Percentiles rank a stretch among this genome's conserved stretches.
phyloP scores from a whole-genome alignment of 352 stramenopile species.

The Globisporangium nunn region DNA sequence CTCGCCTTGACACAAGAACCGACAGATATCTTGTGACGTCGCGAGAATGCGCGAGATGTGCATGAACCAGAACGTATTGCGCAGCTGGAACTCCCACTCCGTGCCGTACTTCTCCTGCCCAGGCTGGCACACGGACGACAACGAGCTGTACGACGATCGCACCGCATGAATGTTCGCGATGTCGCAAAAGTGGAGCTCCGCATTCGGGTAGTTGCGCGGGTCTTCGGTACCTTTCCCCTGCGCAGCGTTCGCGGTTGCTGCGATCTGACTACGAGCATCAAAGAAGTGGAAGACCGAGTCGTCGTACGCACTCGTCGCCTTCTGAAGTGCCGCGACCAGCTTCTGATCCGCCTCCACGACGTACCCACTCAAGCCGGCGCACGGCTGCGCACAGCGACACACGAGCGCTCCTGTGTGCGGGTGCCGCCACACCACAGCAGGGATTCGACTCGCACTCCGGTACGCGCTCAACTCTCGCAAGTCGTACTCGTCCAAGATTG shows the following conservation, averaged over 20 bases:
- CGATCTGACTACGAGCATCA: conserved; percentile 79
- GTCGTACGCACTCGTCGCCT: conserved; percentile 45
- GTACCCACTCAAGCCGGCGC: conserved; percentile 75
- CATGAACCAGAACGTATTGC: conserved; percentile 96
- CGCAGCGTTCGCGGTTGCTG: conserved; percentile 74
- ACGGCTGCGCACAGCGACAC: conserved; percentile 78
- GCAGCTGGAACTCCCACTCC: conserved; percentile 85
- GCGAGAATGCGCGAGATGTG: conserved; percentile 95
- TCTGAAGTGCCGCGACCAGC: conserved; percentile 64
- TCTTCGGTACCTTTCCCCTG: conserved; percentile 88
- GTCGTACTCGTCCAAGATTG: conserved; percentile 88
- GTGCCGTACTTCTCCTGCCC: conserved; percentile 63
- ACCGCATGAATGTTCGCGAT: conserved; percentile 99
- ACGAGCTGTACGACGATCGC: conserved; percentile 79
- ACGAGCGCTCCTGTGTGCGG: conserved; percentile 89
- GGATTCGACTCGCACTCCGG: conserved; percentile 91
- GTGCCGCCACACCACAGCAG: conserved; percentile 90
- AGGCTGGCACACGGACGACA: conserved; percentile 73
- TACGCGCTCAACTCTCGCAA: conserved; percentile 85
- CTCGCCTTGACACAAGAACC: conserved; percentile 89
- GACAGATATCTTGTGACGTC: conserved; percentile 91
- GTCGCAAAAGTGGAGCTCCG: conserved; percentile 96
- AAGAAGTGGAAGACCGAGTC: conserved; percentile 84
- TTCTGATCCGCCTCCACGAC: conserved; percentile 78
- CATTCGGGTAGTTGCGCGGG: conserved; percentile 92